These are phyloP conservation scores for Lasiosphaeriaceae sp. DNA, from an alignment of 495 filamentous ascomycete species.

Conservation along the genomic window DNA sequence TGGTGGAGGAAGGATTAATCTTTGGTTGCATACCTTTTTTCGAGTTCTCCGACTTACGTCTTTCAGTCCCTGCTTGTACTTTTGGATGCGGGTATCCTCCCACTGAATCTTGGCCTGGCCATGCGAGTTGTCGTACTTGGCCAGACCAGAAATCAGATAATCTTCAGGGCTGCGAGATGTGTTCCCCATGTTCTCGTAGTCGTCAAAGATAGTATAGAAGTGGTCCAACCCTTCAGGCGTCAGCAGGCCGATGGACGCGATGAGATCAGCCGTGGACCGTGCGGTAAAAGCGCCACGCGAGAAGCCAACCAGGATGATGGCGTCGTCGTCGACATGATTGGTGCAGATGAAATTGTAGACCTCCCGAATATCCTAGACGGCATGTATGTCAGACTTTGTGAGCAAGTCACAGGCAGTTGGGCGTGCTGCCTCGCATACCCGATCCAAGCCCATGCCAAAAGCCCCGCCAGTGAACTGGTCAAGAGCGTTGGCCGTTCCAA, in stretches of 20 bases:
- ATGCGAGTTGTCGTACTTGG: conserved; percentile 16
- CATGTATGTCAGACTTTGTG: not conserved
- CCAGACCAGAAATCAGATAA: conserved; percentile 15
- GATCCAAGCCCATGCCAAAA: conserved; percentile 41
- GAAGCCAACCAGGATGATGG: conserved; percentile 66
- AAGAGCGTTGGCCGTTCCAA: conserved; percentile 39
- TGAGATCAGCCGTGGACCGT: conserved; percentile 57
- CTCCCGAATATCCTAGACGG: conserved; percentile 51
- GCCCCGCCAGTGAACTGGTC: conserved; percentile 47
- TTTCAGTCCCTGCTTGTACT: conserved; percentile 25
- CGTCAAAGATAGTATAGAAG: conserved; percentile 57
- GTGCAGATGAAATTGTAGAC: conserved; percentile 61
- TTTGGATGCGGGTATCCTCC: conserved; percentile 21
- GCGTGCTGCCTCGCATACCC: too few relatives aligned
- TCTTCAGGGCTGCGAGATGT: conserved; percentile 14
- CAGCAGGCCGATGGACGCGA: conserved; percentile 56
- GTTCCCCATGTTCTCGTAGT: conserved; percentile 38
- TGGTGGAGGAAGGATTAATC: not conserved
- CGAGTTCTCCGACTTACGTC: conserved; percentile 5
- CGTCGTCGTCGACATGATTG: conserved; percentile 61
- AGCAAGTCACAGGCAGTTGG: too few relatives aligned
- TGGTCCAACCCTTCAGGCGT: conserved; percentile 56
- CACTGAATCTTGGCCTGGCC: conserved; percentile 27
- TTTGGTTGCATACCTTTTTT: not conserved
- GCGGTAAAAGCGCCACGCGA: conserved; percentile 69